These are phyloP conservation scores for Protoeuglena noctilucae DNA, from an alignment of 139 green algal genomes.

Conservation along the genomic window DNA sequence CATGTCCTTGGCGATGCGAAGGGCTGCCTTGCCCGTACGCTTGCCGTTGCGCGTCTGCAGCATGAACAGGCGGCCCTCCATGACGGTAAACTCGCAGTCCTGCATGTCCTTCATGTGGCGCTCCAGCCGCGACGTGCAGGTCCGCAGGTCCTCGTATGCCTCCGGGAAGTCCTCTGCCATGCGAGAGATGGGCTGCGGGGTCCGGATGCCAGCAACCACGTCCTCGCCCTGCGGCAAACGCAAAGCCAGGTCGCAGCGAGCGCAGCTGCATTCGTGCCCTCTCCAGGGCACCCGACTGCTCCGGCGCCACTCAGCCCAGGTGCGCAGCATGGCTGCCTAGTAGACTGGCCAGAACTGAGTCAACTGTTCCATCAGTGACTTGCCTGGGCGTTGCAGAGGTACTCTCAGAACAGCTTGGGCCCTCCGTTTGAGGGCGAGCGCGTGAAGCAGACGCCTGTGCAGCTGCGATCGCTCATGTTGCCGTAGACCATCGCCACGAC, in stretches of 20 bases:
- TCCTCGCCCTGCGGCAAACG: slow-evolving; percentile 23
- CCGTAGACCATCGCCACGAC: slow-evolving; percentile 83
- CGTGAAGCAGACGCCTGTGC: slow-evolving; percentile 76
- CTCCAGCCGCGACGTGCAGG: slow-evolving; percentile 54
- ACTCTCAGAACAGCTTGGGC: slow-evolving; percentile 69
- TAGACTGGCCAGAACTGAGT: background rate
- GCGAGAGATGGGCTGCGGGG: slow-evolving; percentile 45
- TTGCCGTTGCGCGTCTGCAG: slow-evolving; percentile 75
- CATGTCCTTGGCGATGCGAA: slow-evolving; percentile 62
- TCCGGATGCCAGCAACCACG: slow-evolving; percentile 59
- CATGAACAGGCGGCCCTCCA: slow-evolving; percentile 73
- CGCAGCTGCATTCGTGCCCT: too few relatives aligned
- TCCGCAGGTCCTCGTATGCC: slow-evolving; percentile 54
- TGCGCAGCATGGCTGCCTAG: too few relatives aligned
- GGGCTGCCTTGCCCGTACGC: slow-evolving; percentile 55
- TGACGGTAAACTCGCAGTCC: slow-evolving; percentile 79
- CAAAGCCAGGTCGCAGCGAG: too few relatives aligned
- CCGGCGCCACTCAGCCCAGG: too few relatives aligned
- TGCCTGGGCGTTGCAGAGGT: slow-evolving; percentile 72
- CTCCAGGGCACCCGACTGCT: too few relatives aligned
- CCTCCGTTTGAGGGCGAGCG: slow-evolving; percentile 55
- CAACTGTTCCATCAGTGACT: background rate
- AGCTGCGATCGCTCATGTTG: slow-evolving; percentile 52
- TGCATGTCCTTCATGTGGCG: slow-evolving; percentile 76
- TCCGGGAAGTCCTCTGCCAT: slow-evolving; percentile 51